A percentile compares a stretch with the other conserved stretches of the same genome.
Evolutionary conservation across 805 yeast genomes (phyloP).

Genomic region (Teunomyces kruisii): DNA sequence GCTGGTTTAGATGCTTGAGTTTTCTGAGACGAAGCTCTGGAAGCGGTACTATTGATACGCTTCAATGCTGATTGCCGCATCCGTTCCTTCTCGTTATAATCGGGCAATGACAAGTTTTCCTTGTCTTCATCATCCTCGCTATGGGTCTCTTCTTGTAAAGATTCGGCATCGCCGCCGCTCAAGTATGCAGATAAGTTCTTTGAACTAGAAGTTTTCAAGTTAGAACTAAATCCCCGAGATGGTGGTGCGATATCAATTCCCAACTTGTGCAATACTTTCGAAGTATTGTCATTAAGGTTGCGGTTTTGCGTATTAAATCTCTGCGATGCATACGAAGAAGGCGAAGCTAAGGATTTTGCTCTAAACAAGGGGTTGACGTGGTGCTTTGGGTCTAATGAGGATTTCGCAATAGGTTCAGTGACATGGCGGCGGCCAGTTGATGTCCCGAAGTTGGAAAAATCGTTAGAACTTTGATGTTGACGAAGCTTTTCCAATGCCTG

Average conservation of each 20-base stretch:
- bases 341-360: constrained; percentile 36
- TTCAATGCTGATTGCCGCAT: not conserved
- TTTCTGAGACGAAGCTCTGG: constrained; percentile 2
- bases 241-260: constrained; percentile 32
- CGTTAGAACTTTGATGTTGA: constrained; percentile 18
- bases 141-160: not conserved
- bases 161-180: not conserved
- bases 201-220: constrained; percentile 39
- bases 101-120: constrained; percentile 15
- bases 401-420: constrained; percentile 22
- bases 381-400: constrained; percentile 40
- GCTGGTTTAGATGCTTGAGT: not conserved
- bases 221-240: constrained; percentile 15
- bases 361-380: constrained; percentile 29
- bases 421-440: constrained; percentile 19
- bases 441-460: constrained; percentile 13
- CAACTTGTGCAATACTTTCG: constrained; percentile 34
- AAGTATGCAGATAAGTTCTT: constrained; percentile 24
- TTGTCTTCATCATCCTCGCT: constrained; percentile 10
- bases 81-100: constrained; percentile 10
- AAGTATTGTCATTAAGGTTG: constrained; percentile 22
- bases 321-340: constrained; percentile 21
- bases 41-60: constrained; percentile 1
- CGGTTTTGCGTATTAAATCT: constrained; percentile 8
- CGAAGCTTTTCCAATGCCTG: constrained; percentile 26